Base-by-base conservation (phyloP, 2,329 filamentous ascomycete genomes). In the Dichotomopilus funicola region DNA sequence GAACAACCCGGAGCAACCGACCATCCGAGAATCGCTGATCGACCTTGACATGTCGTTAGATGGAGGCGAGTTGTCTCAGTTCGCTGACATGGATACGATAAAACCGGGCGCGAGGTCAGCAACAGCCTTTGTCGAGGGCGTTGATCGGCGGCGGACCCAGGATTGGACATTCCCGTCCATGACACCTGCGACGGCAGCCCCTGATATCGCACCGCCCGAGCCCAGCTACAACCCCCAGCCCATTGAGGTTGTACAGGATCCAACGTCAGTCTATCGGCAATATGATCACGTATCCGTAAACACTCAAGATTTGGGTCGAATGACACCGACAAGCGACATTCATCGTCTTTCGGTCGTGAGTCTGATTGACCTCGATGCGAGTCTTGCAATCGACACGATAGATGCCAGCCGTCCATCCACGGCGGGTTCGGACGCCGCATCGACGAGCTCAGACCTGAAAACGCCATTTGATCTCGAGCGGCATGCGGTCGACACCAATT, bases 401-500 rank as follows among this genome's bases (percentile, higher is more conserved):
- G 79, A 83, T 35, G 67, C 74, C 11, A 74, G 76, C 0, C 73
- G 80, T 1, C 81, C 81, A 0, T 83, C 81, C 2, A 83, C 80
- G 0, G 80, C 81, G 8, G 78, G 83, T 65, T 85, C 82, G 1
- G 80, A 83, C 57, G 78, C 74, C 10, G 76, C 67, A 1, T 82
- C 79, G 0, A 71, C 83, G 9, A 74, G 83, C 55, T 66, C 79
- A 35, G 76, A 79, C 33, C 72, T 75, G 10, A 75, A 72, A 1
- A 81, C 82, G 61, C 81, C 82, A 0, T 86, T 86, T 55, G 80
- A 85, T 53, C 72, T 86, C 4, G 83, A 86, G 65, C 77, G 78
- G n/a, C 82, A 85, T 61, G 73, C 80, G 19, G 19, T 27, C 19
- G 19, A 27, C 66, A 46, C 63, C 72, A 43, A 37, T 43, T 57